Base-by-base conservation (phyloP, 257 asterid species). In the Linaria vulgaris region DNA sequence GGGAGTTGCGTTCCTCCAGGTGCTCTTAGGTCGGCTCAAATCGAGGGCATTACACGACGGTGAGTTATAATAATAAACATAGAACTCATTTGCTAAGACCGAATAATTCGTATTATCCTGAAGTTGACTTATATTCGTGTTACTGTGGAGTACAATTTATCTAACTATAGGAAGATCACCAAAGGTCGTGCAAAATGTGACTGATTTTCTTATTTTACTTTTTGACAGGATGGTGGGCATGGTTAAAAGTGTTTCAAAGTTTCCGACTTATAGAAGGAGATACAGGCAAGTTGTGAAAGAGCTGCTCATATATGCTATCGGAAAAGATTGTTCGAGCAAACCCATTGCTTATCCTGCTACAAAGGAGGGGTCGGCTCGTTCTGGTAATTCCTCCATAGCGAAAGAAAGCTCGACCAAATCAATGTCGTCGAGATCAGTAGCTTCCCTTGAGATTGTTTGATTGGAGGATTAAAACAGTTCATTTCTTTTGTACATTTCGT, bases 31-130 rank as follows among this genome's bases (percentile, higher is more conserved):
- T 83, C 85, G 52, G 99, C 99, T 70, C 99, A 87, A 67, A 79
- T 92, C 22, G 99, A 85, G 49, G 96, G 97, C 69, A 80, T 89
- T 63, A 71, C 90, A 72, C 92, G 97, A 49, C 84, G 98, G 98
- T 92, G 71, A 72, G 45, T 52, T 43, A 22, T 11, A 15, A 55
- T 34, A 34, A 7, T 34, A 34, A 34, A 1, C 10, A 34, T 34
- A 34, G 41, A 34, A 11, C 41, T 34, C 41, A 7, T 34, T 34
- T 34, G 41, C 41, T 34, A 34, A 3, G 41, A 34, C 41, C 41
- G 6, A 11, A 34, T 7, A 34, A 34, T 8, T 34, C 10, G 5
- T 7, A 7, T 34, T 34, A 7, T 3, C 9, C 41, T 34, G 9
- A 11, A 34, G 1, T 34, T 34, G 41, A 34, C 41, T 34, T 4